Evolutionary conservation across 306 rosid genomes (phyloP).

Genomic region (Parietaria judaica): DNA sequence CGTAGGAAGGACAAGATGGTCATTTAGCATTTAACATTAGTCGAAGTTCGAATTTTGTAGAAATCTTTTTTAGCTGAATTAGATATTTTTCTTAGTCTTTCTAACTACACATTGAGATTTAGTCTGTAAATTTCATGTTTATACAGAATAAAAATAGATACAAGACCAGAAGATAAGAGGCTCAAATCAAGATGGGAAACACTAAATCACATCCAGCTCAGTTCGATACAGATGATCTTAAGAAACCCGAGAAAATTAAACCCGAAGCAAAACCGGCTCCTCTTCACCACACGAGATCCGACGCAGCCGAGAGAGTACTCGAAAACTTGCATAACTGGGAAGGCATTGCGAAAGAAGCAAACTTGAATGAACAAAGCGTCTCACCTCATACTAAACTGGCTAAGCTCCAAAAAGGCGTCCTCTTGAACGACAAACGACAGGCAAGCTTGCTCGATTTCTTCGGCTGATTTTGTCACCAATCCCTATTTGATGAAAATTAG

Average conservation of each 20-base stretch:
- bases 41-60: no score
- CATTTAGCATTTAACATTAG: no score
- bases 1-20: no score
- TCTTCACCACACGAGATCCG: not conserved
- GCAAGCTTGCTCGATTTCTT: slow-evolving; percentile 5
- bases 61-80: no score
- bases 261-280: not conserved
- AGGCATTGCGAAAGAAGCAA: slow-evolving; percentile 22
- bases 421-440: slow-evolving; percentile 28
- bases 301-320: not conserved
- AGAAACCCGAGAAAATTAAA: not conserved
- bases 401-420: slow-evolving; percentile 24
- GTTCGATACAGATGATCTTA: no score
- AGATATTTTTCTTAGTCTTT: no score
- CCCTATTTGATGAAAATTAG: not conserved
- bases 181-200: no score
- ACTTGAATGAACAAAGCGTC: slow-evolving; percentile 13
- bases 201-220: no score
- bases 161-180: no score
- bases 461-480: not conserved
- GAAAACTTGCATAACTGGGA: slow-evolving; percentile 13
- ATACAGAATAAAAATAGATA: no score
- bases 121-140: no score
- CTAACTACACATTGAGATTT: no score
- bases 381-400: slow-evolving; percentile 11